Evolutionary conservation across 2,329 filamentous ascomycete species (phyloP), one percentile per base, ranked within the genome.

Genomic region (Aspergillus ochraceoroseus): DNA sequence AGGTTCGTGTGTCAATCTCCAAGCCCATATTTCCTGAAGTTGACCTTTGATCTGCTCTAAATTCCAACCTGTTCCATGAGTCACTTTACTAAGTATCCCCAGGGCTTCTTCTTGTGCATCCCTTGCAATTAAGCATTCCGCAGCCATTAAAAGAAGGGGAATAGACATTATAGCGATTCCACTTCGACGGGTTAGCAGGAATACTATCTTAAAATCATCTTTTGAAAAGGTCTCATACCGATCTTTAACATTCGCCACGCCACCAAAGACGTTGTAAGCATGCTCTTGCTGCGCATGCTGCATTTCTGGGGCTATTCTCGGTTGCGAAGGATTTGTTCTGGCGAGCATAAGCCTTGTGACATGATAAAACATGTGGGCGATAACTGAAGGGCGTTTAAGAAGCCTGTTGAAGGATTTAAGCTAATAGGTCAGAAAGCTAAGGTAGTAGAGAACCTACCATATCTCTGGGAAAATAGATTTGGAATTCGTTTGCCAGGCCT

Each of bases 301-400:
- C 77, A 90, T 86, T 44, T 87, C 82, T 3, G 78, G 70, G 2
- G 74, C 72, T 12, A 71, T 70, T 25, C 78, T 73, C 5, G 74
- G 68, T 7, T 76, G 70, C 25, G 81, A 73, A 0, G 89, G 89
- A 59, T 95, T 83, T 14, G 82, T 82, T 52, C 90, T 85, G 3
- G 85, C 79, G 4, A 95, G 75, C 22, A 95, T 68, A 48, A 85
- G 83, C 66, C 90, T 83, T 14, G 85, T 82, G 0, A 86, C 92
- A 59, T 95, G 89, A 59, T 94, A 95, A 61, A 95, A 88, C 6
- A 95, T 72, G 32, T 87, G 79, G 3, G 85, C 87, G 17, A 94
- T 77, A 20, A 92, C 82, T 2, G 87, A 85, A 3, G 85, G 77
- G 41, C 85, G 78, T 64, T 92, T 92, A 54, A 90, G 80, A 36